Evolutionary conservation across 1,284 basidiomycete genomes (phyloP).

Genomic region (Puccinia coronata): DNA sequence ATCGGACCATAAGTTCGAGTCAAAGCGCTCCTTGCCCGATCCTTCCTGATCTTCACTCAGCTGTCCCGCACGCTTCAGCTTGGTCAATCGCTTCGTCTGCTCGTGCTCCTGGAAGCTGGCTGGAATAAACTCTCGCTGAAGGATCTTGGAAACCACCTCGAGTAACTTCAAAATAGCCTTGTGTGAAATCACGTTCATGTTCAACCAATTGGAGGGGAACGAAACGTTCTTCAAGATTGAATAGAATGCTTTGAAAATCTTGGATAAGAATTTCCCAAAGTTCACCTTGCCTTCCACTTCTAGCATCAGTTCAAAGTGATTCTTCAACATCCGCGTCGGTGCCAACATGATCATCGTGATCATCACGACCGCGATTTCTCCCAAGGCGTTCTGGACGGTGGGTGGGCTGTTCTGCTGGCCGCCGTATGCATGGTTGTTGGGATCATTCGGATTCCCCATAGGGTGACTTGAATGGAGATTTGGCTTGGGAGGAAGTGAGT

Average conservation of each 20-base stretch:
- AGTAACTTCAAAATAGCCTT: slow-evolving; percentile 84
- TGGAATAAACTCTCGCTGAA: slow-evolving; percentile 81
- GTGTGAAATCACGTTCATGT: slow-evolving; percentile 85
- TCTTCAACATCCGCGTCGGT: slow-evolving; percentile 73
- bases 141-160: slow-evolving; percentile 74
- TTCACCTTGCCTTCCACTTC: slow-evolving; percentile 85
- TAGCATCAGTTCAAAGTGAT: slow-evolving; percentile 74
- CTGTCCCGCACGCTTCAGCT: neutral
- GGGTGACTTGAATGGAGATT: slow-evolving; percentile 52
- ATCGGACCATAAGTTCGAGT: slow-evolving; percentile 76
- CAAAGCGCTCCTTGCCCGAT: slow-evolving; percentile 63
- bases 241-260: slow-evolving; percentile 77
- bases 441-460: slow-evolving; percentile 56
- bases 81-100: neutral
- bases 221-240: slow-evolving; percentile 85
- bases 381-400: slow-evolving; percentile 72
- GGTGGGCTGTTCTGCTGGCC: slow-evolving; percentile 49
- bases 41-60: slow-evolving; percentile 63
- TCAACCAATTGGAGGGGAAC: slow-evolving; percentile 88
- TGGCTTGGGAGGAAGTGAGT: slow-evolving; percentile 64
- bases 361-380: slow-evolving; percentile 83
- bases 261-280: slow-evolving; percentile 70
- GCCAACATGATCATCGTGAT: slow-evolving; percentile 78
- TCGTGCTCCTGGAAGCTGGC: neutral
- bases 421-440: slow-evolving; percentile 53